Base-by-base conservation (phyloP, 306 rosid species). In the Citrullus colocynthis region DNA sequence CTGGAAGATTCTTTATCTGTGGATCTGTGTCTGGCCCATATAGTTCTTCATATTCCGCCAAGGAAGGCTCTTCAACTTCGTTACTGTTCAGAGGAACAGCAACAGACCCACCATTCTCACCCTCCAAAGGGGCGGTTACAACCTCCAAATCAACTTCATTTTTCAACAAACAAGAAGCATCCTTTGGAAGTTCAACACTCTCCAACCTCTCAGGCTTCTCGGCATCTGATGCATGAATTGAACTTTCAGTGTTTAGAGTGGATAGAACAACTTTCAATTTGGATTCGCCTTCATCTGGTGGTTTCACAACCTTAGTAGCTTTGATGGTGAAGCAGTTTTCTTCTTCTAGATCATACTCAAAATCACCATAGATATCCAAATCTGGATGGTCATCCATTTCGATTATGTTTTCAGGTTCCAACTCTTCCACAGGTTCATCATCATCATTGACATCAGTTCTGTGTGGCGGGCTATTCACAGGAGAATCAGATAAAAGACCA, bases 281-380 rank as follows among this genome's bases (percentile, higher is more conserved):
- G 41, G 98, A 75, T 79, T 81, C 86, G 49, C 82, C 86, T 81
- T 84, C 93, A 77, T 86, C 92, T 64, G 82, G 86, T 77, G 84
- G 91, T 78, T 84, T 87, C 32, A 86, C 64, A 76, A 85, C 84
- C 79, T 86, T 88, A 39, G 84, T 60, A 72, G 88, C 77, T 54
- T 87, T 82, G 20, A 90, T 88, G 81, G 96, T 96, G 69, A 92
- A 85, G 86, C 85, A 92, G 84, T 91, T 97, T 87, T 90, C 97
- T 62, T 87, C 98, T 76, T 88, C 99, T 86, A 96, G 87, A 81
- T 88, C 92, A 78, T 96, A 96, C 84, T 92, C 99, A 83, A 95
- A 95, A 62, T 95, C 98, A 52, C 99, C 99, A 85, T 92, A 96
- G 59, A 96, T 92, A 83, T 96, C 98, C 88, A 92, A 81, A 71